Percentiles rank a stretch among this genome's conserved stretches.
Evolutionary conservation across 805 yeast species (phyloP).

Genomic region (Metschnikowia kunwiensis): DNA sequence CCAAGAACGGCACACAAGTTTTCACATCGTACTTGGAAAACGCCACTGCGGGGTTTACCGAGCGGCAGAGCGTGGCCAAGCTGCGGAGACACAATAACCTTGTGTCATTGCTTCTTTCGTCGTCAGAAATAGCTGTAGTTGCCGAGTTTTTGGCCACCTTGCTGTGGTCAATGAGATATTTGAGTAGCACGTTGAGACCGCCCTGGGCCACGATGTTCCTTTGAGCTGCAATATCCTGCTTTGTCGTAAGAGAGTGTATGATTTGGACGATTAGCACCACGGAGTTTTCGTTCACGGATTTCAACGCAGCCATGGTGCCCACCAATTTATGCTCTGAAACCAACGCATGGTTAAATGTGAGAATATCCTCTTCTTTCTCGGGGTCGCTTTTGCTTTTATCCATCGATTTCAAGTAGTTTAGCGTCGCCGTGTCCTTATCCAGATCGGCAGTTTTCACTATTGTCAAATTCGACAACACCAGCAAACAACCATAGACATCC

Average conservation of each 20-base stretch:
- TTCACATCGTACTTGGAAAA: conserved; percentile 39
- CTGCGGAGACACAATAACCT: conserved; percentile 37
- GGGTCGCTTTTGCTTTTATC: conserved; percentile 16
- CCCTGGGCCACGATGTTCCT: conserved; percentile 47
- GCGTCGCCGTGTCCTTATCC: conserved; percentile 30
- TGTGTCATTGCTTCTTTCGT: conserved; percentile 14
- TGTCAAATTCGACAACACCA: conserved; percentile 40
- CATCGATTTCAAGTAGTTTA: conserved; percentile 36
- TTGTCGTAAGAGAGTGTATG: conserved; percentile 32
- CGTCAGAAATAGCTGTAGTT: conserved; percentile 1
- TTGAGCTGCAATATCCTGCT: conserved; percentile 25
- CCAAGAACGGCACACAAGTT: conserved; percentile 48
- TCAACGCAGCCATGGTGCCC: conserved; percentile 9
- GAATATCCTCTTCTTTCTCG: conserved; percentile 26
- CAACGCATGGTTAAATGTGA: conserved; percentile 31
- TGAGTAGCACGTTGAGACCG: conserved; percentile 36
- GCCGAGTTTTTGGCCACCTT: conserved; percentile 20
- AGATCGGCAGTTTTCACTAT: conserved; percentile 24
- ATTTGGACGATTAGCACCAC: conserved; percentile 22
- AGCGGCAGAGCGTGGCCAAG: conserved; percentile 44
- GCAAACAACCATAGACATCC: conserved; percentile 41
- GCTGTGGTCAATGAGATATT: conserved; percentile 35
- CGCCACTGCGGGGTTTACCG: conserved; percentile 41
- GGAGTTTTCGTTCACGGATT: conserved; percentile 4
- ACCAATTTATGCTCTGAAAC: conserved; percentile 24